These are phyloP conservation scores for Fistulina hepatica DNA, from an alignment of 1,284 basidiomycete species.

Conservation along the genomic window DNA sequence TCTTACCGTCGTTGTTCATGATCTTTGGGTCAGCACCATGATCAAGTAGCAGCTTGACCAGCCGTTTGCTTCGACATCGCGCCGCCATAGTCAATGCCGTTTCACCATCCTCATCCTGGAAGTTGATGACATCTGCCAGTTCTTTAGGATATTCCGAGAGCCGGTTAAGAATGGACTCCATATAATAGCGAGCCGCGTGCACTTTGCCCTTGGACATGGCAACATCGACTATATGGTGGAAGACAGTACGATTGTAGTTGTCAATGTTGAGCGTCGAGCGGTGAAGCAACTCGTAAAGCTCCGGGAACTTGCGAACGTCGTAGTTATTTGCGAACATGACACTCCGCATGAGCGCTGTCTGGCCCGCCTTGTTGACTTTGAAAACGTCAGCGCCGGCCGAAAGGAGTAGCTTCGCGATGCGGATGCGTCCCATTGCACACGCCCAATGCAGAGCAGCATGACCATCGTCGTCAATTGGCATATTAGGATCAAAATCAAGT, in stretches of 20 bases:
- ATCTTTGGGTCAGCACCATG: conserved; percentile 97
- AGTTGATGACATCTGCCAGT: conserved; percentile 97
- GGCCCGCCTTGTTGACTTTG: conserved; percentile 93
- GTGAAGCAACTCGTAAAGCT: conserved; percentile 93
- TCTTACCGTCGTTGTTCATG: conserved; percentile 91
- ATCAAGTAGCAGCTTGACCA: conserved; percentile 93
- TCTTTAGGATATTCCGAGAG: conserved; percentile 95
- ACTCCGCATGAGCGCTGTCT: conserved; percentile 96
- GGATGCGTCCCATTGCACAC: conserved; percentile 96
- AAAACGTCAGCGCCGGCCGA: conserved; percentile 96
- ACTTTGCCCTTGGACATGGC: conserved; percentile 97
- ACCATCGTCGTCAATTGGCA: conserved; percentile 96
- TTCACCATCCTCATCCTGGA: conserved; percentile 98
- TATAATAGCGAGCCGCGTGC: conserved; percentile 96
- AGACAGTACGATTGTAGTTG: conserved; percentile 94
- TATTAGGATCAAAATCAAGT: conserved; percentile 89
- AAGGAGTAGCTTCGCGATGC: conserved; percentile 91
- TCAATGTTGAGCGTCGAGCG: conserved; percentile 98
- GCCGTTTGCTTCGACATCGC: conserved; percentile 89
- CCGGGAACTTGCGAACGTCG: conserved; percentile 97
- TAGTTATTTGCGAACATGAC: conserved; percentile 99
- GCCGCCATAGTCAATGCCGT: conserved; percentile 97
- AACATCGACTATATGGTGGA: conserved; percentile 98
- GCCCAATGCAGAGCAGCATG: conserved; percentile 99
- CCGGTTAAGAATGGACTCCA: conserved; percentile 90